Evolutionary conservation across 2,329 filamentous ascomycete species (phyloP).

Genomic region (Gyromitra esculenta): DNA sequence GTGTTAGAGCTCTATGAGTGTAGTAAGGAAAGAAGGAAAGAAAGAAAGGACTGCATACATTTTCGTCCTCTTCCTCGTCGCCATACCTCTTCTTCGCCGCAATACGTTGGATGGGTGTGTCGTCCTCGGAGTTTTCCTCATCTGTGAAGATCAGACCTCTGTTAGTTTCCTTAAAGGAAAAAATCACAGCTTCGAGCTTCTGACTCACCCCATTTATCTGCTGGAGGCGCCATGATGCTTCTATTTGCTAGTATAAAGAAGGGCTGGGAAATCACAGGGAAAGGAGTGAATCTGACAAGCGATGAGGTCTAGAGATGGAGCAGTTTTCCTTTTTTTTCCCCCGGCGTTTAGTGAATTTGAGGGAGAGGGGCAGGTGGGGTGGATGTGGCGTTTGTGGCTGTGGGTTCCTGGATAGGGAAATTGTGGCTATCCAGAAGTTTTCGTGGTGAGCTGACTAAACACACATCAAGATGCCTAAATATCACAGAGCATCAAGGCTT

Average conservation of each 20-base stretch:
- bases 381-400: conserved; percentile 25
- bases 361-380: conserved; percentile 38
- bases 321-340: conserved; percentile 12
- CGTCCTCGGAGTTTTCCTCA: conserved; percentile 38
- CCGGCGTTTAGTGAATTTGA: not conserved
- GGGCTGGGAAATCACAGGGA: not conserved
- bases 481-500: too few species aligned
- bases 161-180: conserved; percentile 7
- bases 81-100: conserved; percentile 52
- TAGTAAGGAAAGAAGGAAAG: not conserved
- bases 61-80: conserved; percentile 50
- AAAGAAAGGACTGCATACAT: conserved; percentile 24
- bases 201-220: conserved; percentile 53
- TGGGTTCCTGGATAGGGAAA: not conserved
- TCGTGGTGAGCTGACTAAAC: too few species aligned
- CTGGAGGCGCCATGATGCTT: conserved; percentile 46
- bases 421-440: too few species aligned
- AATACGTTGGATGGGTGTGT: conserved; percentile 17
- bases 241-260: conserved; percentile 9
- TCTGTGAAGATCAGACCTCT: not conserved
- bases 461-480: too few species aligned
- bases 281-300: conserved; percentile 15
- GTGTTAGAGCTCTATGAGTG: not conserved
- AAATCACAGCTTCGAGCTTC: conserved; percentile 1
- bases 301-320: conserved; percentile 24